Evolutionary conservation across 805 yeast genomes (phyloP).

Genomic region (Ogataea polymorpha): DNA sequence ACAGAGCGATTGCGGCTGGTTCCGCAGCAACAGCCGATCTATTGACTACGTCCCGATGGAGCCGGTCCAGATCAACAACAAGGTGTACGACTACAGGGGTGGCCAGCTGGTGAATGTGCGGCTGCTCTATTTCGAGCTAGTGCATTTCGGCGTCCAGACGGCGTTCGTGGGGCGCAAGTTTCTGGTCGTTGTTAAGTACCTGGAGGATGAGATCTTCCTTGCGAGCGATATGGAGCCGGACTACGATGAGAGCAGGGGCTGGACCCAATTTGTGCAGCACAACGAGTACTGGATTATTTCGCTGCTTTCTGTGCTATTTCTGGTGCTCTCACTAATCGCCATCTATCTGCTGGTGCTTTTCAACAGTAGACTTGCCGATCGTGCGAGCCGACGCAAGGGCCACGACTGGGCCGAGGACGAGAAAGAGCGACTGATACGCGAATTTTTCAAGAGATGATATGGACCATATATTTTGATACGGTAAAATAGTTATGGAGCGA

Average conservation of each 20-base stretch:
- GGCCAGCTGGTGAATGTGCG: constrained; percentile 16
- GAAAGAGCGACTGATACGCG: constrained; percentile 16
- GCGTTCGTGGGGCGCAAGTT: constrained; percentile 7
- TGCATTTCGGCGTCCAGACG: constrained; percentile 10
- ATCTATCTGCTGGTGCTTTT: constrained; percentile 7
- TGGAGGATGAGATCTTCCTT: constrained; percentile 9
- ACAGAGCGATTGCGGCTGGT: background rate
- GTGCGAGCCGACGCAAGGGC: constrained; percentile 1
- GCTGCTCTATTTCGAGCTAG: constrained; percentile 10
- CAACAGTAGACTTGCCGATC: constrained; percentile 5
- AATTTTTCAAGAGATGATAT: constrained; percentile 12
- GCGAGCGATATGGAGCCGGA: constrained; percentile 12
- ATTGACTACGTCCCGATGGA: constrained; percentile 1
- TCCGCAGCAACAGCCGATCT: background rate
- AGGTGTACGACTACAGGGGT: constrained; percentile 18
- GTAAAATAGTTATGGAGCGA: background rate
- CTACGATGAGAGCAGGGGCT: background rate
- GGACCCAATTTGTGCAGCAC: constrained; percentile 9
- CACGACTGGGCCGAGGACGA: constrained; percentile 13
- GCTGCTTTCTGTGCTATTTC: constrained; percentile 10
- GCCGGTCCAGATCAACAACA: constrained; percentile 13
- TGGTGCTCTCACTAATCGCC: constrained; percentile 4
- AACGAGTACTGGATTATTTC: constrained; percentile 14
- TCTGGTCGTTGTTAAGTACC: constrained; percentile 10
- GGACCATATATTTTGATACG: constrained; percentile 3